A percentile compares a stretch with the other conserved stretches of the same genome.
Conservation (phyloP, 2,329 filamentous ascomycete genomes). For the Sporothrix globosa region DNA sequence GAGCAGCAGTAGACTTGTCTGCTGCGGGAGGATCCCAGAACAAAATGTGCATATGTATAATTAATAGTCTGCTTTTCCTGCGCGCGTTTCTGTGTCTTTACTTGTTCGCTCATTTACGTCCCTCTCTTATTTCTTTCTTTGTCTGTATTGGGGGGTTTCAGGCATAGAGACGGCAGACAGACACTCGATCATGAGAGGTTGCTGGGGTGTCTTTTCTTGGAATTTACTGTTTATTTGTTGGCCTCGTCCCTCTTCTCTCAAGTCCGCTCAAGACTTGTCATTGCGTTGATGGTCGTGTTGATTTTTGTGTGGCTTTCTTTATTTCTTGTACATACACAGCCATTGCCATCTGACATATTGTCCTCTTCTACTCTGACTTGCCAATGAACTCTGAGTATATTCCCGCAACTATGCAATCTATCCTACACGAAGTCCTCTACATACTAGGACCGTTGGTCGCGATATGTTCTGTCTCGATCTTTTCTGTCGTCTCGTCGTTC, state of each 20-base stretch:
- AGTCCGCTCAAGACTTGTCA: no score
- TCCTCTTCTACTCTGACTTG: background rate
- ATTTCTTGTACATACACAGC: constrained; percentile 3
- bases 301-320: background rate
- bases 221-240: constrained; percentile 4
- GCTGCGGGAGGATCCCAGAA: background rate
- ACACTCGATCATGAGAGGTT: background rate
- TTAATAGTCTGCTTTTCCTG: constrained; percentile 14
- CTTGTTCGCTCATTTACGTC: background rate
- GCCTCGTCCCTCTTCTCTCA: background rate
- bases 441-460: no score
- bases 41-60: constrained; percentile 23
- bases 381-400: background rate
- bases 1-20: background rate
- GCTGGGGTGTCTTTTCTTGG: constrained; percentile 8
- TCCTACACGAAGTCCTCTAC: background rate
- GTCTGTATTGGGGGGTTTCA: background rate
- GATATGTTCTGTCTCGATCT: background rate
- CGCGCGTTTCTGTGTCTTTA: background rate
- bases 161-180: constrained; percentile 12
- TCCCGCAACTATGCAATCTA: background rate
- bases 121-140: background rate
- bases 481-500: background rate
- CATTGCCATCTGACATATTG: background rate
- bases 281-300: background rate